Evolutionary conservation across 306 rosid species (phyloP).

Genomic region (Boehmeria nivea): DNA sequence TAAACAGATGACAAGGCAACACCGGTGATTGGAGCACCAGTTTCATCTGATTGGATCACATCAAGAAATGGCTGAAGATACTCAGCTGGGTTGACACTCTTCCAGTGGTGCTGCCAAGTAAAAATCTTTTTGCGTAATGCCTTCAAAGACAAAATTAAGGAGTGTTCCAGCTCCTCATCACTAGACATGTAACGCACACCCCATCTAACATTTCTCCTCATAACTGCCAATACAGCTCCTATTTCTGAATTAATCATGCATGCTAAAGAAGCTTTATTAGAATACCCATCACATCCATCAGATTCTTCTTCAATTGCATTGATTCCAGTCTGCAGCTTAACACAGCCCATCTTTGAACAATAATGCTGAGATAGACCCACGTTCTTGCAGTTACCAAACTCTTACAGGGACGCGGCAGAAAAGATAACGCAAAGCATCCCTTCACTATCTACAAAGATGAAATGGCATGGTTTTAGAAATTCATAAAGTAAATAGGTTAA

Average conservation of each 20-base stretch:
- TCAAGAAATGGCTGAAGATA: conserved; percentile 97
- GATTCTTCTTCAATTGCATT: conserved; percentile 86
- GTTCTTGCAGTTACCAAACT: conserved; percentile 10
- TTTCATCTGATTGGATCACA: conserved; percentile 90
- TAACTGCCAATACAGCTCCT: conserved; percentile 89
- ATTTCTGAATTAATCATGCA: conserved; percentile 95
- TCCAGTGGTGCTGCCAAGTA: conserved; percentile 93
- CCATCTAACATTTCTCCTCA: conserved; percentile 98
- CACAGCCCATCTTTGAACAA: conserved; percentile 55
- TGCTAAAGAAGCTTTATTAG: conserved; percentile 66
- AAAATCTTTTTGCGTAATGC: conserved; percentile 73
- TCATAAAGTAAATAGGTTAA: conserved; percentile 5
- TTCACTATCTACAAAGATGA: conserved; percentile 5
- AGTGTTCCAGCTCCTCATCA: conserved; percentile 96
- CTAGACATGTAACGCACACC: conserved; percentile 83
- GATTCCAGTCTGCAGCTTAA: conserved; percentile 69
- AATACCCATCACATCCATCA: conserved; percentile 61
- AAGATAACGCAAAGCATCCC: neutral
- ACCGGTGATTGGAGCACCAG: conserved; percentile 91
- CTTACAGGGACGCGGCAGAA: neutral
- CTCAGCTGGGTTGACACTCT: conserved; percentile 68
- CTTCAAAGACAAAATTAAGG: conserved; percentile 82
- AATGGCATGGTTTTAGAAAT: neutral
- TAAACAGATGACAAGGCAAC: conserved; percentile 89
- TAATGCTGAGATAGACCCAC: conserved; percentile 18